Evolutionary conservation across 1,284 basidiomycete genomes (phyloP).

Genomic region (Malassezia sp.): DNA sequence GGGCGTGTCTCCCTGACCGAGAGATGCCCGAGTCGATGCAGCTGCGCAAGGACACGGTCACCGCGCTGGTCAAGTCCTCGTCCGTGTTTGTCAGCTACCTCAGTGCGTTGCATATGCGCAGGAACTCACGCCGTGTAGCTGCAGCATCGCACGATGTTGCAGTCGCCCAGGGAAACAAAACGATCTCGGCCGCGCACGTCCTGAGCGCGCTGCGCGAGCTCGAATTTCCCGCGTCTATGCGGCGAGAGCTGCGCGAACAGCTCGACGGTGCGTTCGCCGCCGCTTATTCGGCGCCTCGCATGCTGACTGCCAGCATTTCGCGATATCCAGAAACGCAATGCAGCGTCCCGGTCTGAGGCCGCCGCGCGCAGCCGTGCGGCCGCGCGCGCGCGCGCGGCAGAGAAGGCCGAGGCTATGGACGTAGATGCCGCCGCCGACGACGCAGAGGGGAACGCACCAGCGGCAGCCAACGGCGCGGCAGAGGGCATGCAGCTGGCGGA

Average conservation of each 20-base stretch:
- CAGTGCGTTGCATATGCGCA: slow-evolving; percentile 3
- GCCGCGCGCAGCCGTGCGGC: slow-evolving; percentile 10
- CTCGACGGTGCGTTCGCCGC: slow-evolving; percentile 4
- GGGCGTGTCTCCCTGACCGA: background rate
- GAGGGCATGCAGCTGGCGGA: too few relatives aligned
- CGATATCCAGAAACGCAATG: slow-evolving; percentile 9
- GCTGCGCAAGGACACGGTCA: slow-evolving; percentile 17
- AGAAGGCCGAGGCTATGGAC: background rate
- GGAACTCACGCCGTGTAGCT: slow-evolving; percentile 4
- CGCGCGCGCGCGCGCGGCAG: background rate
- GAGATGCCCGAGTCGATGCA: slow-evolving; percentile 17
- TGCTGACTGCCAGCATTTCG: slow-evolving; percentile 4
- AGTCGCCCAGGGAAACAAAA: slow-evolving; percentile 18
- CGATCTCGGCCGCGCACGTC: slow-evolving; percentile 15
- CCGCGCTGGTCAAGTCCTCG: slow-evolving; percentile 17
- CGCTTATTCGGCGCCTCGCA: background rate
- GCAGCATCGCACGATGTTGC: slow-evolving; percentile 19
- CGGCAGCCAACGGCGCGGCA: too few relatives aligned
- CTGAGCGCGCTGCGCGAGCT: slow-evolving; percentile 18
- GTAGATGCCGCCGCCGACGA: background rate
- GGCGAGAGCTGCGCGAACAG: slow-evolving; percentile 15
- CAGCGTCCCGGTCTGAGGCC: slow-evolving; percentile 4
- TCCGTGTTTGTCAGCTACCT: slow-evolving; percentile 22
- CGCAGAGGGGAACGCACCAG: too few relatives aligned
- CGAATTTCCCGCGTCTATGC: slow-evolving; percentile 16